These are phyloP conservation scores for Fusarium hainanense DNA, from an alignment of 2,329 filamentous ascomycete species.

Conservation along the genomic window DNA sequence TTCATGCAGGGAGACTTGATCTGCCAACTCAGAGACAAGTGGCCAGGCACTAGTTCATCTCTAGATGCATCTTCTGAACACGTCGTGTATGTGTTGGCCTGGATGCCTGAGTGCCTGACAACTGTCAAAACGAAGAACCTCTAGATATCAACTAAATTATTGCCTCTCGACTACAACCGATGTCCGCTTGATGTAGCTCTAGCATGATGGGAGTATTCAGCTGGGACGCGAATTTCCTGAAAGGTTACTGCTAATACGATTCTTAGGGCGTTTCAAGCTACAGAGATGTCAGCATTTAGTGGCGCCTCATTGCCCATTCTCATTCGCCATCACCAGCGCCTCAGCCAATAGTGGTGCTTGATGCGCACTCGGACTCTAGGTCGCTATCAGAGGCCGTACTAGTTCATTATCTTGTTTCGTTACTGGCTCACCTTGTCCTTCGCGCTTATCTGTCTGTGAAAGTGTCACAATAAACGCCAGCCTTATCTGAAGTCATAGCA, in stretches of 20 bases:
- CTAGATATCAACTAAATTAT: too few species aligned
- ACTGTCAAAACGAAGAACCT: too few species aligned
- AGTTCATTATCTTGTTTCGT: neutral
- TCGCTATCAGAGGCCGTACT: neutral
- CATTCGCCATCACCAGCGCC: neutral
- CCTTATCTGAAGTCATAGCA: neutral
- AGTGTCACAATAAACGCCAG: neutral
- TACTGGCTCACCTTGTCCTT: neutral
- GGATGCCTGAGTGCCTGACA: neutral
- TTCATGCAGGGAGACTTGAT: neutral
- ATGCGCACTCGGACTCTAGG: neutral
- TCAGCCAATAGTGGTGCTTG: too few species aligned
- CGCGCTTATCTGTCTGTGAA: neutral
- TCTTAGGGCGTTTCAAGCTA: neutral
- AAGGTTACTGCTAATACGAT: too few species aligned
- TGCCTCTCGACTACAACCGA: too few species aligned
- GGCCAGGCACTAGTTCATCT: too few species aligned
- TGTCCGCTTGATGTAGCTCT: too few species aligned
- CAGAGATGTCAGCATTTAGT: neutral
- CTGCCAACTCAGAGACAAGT: neutral
- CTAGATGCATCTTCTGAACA: neutral
- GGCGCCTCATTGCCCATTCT: neutral
- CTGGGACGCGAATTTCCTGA: too few species aligned
- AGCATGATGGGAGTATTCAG: too few species aligned
- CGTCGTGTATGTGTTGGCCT: neutral